Evolutionary conservation across 768 basidiomycete genomes (phyloP), one percentile per base, ranked within the genome.

Genomic region (Boletales sp.): DNA sequence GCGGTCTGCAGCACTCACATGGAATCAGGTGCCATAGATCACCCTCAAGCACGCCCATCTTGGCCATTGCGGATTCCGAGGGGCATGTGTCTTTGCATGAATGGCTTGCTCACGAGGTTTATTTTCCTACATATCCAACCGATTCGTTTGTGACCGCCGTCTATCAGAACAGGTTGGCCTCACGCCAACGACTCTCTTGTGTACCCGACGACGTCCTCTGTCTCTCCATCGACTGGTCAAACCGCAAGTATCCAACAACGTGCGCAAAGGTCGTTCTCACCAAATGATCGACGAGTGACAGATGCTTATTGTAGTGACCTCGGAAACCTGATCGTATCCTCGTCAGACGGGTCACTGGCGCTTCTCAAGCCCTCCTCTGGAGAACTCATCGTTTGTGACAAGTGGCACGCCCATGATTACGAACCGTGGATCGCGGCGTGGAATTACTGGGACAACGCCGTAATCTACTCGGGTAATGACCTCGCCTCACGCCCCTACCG

Each of bases 341-440:
- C 91, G 13, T 97, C 94, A 0, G 78, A 87, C 56, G 94, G 94
- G 5, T 75, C 72, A 2, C 64, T 95, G 14, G 78, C 82, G n/a
- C 73, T 87, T 17, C 70, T 88, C 19, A 73, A 63, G 33, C 76
- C 78, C 11, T 69, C 69, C n/a, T 73, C 80, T 7, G 62, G 68
- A 1, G 70, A 73, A 13, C 64, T 89, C 25, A 46, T 61, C 1
- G 64, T 86, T 4, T 70, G 71, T 5, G 68, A 79, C 21, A 75
- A 74, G 2, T 98, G 94, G 94, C 74, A 81, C 50, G 94, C 90
- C 1, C 96, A 98, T 59, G 90, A 94, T 50, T 83, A 84, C 59
- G 96, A 99, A 63, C 88, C 94, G 0, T 99, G 96, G 96, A 82
- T 92, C 43, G 83, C 87, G 1, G 83, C 88, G 1, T 98, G 92